phyloP scores from a whole-genome alignment of 164 flowering plant genomes.

The Chimonanthus salicifolius region DNA sequence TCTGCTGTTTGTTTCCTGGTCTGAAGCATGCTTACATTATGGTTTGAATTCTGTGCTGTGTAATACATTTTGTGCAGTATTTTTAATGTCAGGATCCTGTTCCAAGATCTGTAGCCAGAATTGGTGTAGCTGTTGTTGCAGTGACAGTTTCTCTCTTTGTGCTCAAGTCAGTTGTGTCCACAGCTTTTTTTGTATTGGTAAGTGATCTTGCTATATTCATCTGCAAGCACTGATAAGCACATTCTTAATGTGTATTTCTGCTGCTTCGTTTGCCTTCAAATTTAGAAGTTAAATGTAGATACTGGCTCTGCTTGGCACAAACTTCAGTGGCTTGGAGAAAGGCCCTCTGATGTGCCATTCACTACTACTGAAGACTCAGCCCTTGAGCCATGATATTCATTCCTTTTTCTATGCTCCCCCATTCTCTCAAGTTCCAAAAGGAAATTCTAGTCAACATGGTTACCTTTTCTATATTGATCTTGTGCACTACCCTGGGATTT shows the following conservation, averaged over 20 bases:
- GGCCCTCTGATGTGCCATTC: too few species aligned
- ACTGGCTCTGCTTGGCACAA: too few species aligned
- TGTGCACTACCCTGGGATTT: too few species aligned
- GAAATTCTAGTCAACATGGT: too few species aligned
- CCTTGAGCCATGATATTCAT: too few species aligned
- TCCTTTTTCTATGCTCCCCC: too few species aligned
- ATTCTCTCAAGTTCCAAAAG: too few species aligned
- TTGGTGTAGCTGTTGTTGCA: constrained; percentile 46
- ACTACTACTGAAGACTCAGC: too few species aligned
- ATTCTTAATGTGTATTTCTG: not conserved
- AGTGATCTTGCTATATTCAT: constrained; percentile 9
- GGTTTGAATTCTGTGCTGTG: not conserved
- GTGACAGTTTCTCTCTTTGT: constrained; percentile 48
- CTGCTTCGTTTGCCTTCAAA: too few species aligned
- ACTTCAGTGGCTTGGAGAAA: too few species aligned
- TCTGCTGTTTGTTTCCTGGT: not conserved
- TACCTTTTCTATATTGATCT: too few species aligned
- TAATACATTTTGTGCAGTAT: not conserved
- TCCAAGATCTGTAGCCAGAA: constrained; percentile 82
- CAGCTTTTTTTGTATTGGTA: constrained; percentile 89
- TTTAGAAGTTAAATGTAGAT: too few species aligned
- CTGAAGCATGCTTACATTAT: not conserved
- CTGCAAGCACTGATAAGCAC: not conserved
- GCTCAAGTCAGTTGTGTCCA: constrained; percentile 72
- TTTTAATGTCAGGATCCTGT: constrained; percentile 48